Conservation (phyloP, 2,329 filamentous ascomycete species). For the Neonectria ditissima region DNA sequence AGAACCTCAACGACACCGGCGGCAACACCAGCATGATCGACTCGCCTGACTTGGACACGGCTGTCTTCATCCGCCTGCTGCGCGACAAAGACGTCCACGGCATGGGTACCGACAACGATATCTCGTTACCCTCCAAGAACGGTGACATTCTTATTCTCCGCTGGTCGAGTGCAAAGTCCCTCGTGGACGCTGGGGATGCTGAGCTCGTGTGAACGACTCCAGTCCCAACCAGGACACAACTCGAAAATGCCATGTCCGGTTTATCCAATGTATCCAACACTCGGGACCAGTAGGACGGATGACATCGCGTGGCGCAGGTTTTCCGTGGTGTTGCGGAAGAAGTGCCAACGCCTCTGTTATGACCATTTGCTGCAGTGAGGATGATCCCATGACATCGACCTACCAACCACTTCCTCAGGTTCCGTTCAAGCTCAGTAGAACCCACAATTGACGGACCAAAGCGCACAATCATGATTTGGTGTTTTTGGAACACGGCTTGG, state of each 20-base stretch:
- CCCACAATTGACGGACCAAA: neutral
- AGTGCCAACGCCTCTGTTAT: neutral
- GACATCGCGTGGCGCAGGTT: neutral
- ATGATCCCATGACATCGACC: neutral
- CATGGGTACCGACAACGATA: conserved; percentile 73
- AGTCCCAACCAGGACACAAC: neutral
- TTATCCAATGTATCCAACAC: neutral
- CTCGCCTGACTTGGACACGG: conserved; percentile 81
- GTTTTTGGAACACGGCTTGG: conserved; percentile 1
- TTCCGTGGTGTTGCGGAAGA: neutral
- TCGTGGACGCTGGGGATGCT: conserved; percentile 66
- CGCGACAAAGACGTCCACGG: conserved; percentile 69
- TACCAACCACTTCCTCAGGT: neutral
- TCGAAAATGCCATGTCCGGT: neutral
- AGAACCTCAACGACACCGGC: conserved; percentile 89
- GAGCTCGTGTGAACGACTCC: conserved; percentile 64
- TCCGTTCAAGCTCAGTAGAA: neutral
- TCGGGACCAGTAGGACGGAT: neutral
- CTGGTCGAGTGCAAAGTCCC: conserved; percentile 78
- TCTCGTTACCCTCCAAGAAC: conserved; percentile 66
- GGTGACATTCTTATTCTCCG: conserved; percentile 76
- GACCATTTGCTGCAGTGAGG: neutral
- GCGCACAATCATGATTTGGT: neutral
- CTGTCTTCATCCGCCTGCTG: conserved; percentile 85
- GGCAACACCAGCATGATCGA: conserved; percentile 95